Evolutionary conservation across 305 asterid species (phyloP), one percentile per base, ranked within the genome.

Genomic region (Vinca major): DNA sequence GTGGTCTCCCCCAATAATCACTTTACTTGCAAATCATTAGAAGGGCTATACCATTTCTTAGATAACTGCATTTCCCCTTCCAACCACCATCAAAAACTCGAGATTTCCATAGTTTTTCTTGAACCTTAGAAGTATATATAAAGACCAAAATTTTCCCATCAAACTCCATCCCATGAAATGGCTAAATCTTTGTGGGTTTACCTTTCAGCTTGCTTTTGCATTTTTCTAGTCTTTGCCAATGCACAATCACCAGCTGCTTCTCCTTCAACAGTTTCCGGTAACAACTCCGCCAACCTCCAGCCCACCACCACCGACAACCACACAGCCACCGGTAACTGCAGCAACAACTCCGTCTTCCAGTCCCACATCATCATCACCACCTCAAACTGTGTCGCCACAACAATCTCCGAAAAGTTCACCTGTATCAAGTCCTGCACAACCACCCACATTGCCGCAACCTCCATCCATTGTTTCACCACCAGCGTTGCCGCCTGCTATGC

Each of bases 191-290:
- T 64, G 62, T 85, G 86, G 85, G 61, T 78, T 62, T 78, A 64
- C 68, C 71, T 86, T 71, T 66, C 80, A 43, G 61, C 87, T 72
- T 85, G 76, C 87, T 64, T 82, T 71, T 77, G 80, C 88, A 78
- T 90, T 66, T 78, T 80, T n/a, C 62, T 84, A 39, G 83, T 80
- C 41, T 68, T 81, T 45, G 89, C 82, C 62, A 73, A 80, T 80
- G 94, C 89, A 49, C 97, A 90, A 84, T 77, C 91, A 68, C 98
- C 98, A 3, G 91, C 88, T 50, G 86, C 85, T 77, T 82, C 97
- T 68, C 97, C 95, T 13, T 62, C 86, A 62, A 80, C 10, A 14
- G 66, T 79, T 79, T 3, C 85, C 81, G 0, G 55, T 82, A 61
- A 41, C 78, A 0, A 53, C 85, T 1, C 82, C 89, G 6, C 82